A percentile compares a stretch with the other conserved stretches of the same genome.
Evolutionary conservation across 768 basidiomycete genomes (phyloP).

Genomic region (Paxillus ammoniavirescens): DNA sequence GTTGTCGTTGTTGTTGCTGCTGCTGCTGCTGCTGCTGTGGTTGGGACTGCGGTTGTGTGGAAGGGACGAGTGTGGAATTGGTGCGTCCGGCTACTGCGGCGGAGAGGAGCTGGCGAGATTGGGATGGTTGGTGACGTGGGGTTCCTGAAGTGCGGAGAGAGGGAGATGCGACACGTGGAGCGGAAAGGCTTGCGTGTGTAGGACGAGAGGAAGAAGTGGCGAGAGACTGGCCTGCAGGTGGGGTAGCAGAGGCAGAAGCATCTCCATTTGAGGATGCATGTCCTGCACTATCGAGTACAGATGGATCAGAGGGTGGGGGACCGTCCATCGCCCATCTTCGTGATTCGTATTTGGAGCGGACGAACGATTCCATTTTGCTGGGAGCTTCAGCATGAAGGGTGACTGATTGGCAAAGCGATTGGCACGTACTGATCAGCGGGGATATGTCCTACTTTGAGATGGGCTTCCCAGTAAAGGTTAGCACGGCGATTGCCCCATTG

Average conservation of each 20-base stretch:
- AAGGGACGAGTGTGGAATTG: conserved; percentile 5
- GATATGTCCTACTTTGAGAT: conserved; percentile 85
- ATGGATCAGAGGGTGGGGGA: no score
- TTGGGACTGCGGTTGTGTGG: conserved; percentile 7
- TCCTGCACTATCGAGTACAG: no score
- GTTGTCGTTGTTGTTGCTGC: conserved; percentile 28
- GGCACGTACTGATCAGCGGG: conserved; percentile 89
- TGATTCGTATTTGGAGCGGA: conserved; percentile 95
- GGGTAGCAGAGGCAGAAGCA: background rate
- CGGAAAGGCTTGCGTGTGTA: conserved; percentile 18
- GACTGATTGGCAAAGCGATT: background rate
- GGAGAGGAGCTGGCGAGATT: conserved; percentile 29
- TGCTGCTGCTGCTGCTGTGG: conserved; percentile 18
- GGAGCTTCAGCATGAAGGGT: background rate
- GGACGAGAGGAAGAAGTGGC: conserved; percentile 1
- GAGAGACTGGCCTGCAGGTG: conserved; percentile 9
- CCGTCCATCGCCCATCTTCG: no score
- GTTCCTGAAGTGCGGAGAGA: conserved; percentile 22
- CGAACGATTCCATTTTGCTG: conserved; percentile 98
- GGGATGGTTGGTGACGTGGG: conserved; percentile 30
- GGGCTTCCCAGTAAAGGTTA: conserved; percentile 97
- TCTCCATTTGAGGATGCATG: no score
- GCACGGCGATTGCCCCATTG: conserved; percentile 95
- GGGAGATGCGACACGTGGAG: conserved; percentile 30
- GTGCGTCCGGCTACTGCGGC: conserved; percentile 39